Evolutionary conservation across 306 rosid genomes (phyloP), one percentile per base, ranked within the genome.

Genomic region (Castanospermum australe): DNA sequence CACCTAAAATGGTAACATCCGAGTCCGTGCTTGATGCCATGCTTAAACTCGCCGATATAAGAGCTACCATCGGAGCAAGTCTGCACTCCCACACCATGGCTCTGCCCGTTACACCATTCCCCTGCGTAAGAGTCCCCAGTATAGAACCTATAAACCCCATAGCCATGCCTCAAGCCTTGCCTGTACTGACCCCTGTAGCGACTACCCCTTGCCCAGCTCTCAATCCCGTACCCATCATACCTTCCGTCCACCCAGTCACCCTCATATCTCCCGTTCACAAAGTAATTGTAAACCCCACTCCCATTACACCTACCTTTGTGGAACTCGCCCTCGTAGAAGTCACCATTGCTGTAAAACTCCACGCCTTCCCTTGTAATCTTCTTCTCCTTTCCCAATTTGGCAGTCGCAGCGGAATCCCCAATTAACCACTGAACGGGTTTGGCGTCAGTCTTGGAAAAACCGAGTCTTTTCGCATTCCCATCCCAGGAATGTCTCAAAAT

Each of bases 1-100:
- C 30, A 93, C 98, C 98, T 86, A 80, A 94, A 94, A 84, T 90
- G 97, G 88, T 94, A 94, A 73, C 89, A 89, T 1, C 97, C 97
- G 8, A 87, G 88, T 59, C 94, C 98, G 48, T 94, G 97, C 79
- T 94, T 94, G 14, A 86, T 92, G 0, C 96, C 98, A 77, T 62
- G 85, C 86, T 92, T 92, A 79, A 94, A 94, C 76, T 89, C 89
- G 7, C 98, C 98, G 20, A 88, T 83, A 76, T 87, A 94, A 61
- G 87, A 87, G 88, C 98, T 94, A 0, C 92, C 90, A 76, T 94
- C 98, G 18, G 96, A 84, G 86, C 98, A 94, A 32, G 87, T 85
- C 61, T 94, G 97, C 0, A 90, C 86, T n/a, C 98, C 98, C 10
- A 92, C 63, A 6, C 98, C 98, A 77, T 89, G 92, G 67, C 98